A percentile compares a stretch with the other conserved stretches of the same genome.
Evolutionary conservation across 2,329 filamentous ascomycete species (phyloP).

Genomic region (Verticillium zaregamsianum): DNA sequence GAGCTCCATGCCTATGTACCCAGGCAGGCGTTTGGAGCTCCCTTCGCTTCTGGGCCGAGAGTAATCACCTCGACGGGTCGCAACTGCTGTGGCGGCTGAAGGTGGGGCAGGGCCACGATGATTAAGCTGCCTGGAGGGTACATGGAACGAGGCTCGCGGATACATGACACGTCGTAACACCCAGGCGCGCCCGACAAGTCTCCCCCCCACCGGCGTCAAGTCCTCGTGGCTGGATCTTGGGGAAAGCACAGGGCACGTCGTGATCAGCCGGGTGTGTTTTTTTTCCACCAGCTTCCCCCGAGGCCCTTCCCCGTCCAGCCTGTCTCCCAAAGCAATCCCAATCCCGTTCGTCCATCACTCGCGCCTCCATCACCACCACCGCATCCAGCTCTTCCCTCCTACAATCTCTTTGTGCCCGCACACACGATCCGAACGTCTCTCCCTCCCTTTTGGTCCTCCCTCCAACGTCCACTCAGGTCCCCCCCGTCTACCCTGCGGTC

Average conservation of each 20-base stretch:
- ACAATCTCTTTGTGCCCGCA: not conserved
- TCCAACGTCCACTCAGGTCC: not conserved
- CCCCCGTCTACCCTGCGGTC: not conserved
- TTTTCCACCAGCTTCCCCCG: constrained; percentile 4
- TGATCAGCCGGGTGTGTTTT: constrained; percentile 8
- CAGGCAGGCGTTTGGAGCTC: no score
- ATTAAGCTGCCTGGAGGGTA: not conserved
- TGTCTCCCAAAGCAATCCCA: not conserved
- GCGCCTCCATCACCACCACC: not conserved
- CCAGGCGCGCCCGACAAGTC: not conserved
- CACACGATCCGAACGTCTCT: not conserved
- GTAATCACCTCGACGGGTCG: not conserved
- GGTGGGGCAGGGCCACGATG: not conserved
- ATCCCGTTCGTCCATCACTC: not conserved
- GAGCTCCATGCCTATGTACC: not conserved
- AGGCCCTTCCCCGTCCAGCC: not conserved
- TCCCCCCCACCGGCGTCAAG: not conserved
- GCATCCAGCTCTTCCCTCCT: not conserved
- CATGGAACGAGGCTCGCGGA: not conserved
- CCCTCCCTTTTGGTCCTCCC: not conserved
- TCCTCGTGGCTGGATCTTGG: not conserved
- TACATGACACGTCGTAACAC: not conserved
- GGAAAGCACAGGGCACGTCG: constrained; percentile 13
- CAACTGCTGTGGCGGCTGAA: not conserved
- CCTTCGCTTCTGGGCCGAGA: not conserved